Percentiles rank a stretch among this genome's conserved stretches.
These are phyloP conservation scores for Dactylellina parvicollis DNA, from an alignment of 2,329 filamentous ascomycete genomes.

Conservation along the genomic window DNA sequence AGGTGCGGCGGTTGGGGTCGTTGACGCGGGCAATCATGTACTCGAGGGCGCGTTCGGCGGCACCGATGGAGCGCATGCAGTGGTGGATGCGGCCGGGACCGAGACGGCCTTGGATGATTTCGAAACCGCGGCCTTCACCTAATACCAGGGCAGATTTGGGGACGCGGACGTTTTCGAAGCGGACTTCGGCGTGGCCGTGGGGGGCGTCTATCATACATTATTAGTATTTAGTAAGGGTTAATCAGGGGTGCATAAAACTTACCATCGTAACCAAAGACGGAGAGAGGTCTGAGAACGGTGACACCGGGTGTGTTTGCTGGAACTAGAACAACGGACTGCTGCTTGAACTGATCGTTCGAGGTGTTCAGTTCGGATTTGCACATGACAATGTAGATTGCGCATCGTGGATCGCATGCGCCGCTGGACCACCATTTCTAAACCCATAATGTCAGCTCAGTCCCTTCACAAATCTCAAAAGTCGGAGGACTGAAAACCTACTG, in stretches of 20 bases:
- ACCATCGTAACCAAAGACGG: slow-evolving; percentile 87
- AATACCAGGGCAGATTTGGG: slow-evolving; percentile 85
- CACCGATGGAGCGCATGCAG: slow-evolving; percentile 93
- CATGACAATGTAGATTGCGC: slow-evolving; percentile 95
- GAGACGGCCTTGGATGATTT: slow-evolving; percentile 96
- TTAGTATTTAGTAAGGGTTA: slow-evolving; percentile 4
- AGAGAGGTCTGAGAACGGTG: slow-evolving; percentile 92
- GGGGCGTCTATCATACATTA: slow-evolving; percentile 76
- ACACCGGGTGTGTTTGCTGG: slow-evolving; percentile 82
- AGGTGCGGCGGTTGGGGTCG: slow-evolving; percentile 88
- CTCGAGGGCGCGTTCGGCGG: slow-evolving; percentile 88
- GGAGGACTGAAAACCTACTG: slow-evolving; percentile 65
- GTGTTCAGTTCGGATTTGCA: slow-evolving; percentile 70
- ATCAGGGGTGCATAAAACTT: neutral
- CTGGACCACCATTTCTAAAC: slow-evolving; percentile 97
- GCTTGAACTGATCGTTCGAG: slow-evolving; percentile 78
- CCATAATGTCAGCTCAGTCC: neutral
- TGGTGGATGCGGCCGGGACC: slow-evolving; percentile 97
- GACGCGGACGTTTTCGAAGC: slow-evolving; percentile 88
- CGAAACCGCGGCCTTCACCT: slow-evolving; percentile 92
- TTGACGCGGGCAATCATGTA: slow-evolving; percentile 96
- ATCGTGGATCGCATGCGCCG: slow-evolving; percentile 90
- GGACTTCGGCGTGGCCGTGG: slow-evolving; percentile 93
- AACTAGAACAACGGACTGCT: slow-evolving; percentile 93
- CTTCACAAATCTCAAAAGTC: neutral